Evolutionary conservation across 2,329 filamentous ascomycete species (phyloP).

Genomic region (Hirsutella rhossiliensis): DNA sequence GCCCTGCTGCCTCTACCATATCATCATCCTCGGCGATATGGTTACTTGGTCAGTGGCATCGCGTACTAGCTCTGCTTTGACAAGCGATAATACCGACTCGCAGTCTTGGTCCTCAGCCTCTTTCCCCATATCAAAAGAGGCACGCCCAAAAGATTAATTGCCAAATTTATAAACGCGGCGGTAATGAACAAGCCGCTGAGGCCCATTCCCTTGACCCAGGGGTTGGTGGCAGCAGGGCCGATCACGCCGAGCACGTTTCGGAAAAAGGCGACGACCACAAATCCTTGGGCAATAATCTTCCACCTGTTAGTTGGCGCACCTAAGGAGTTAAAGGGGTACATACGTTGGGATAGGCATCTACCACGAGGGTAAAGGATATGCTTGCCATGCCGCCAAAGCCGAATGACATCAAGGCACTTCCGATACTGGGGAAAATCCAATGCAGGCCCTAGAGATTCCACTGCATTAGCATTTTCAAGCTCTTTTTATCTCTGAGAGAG

Average conservation of each 20-base stretch:
- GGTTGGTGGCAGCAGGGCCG: neutral
- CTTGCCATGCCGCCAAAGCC: neutral
- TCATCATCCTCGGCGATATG: no score
- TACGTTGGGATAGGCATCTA: neutral
- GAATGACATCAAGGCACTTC: constrained; percentile 9
- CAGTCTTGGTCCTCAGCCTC: neutral
- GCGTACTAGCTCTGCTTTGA: no score
- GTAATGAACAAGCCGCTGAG: neutral
- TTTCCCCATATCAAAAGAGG: neutral
- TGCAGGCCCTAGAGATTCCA: constrained; percentile 23
- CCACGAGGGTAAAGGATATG: neutral
- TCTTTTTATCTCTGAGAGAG: no score
- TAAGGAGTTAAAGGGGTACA: no score
- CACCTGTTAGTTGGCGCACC: no score
- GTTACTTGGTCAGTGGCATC: no score
- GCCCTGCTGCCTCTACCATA: no score
- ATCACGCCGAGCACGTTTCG: neutral
- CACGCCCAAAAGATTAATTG: neutral
- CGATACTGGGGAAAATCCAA: constrained; percentile 26
- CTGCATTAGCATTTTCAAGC: no score
- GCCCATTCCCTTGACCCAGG: neutral
- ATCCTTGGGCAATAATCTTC: neutral
- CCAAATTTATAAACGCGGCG: neutral
- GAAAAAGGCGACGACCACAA: neutral
- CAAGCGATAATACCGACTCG: neutral